These are phyloP conservation scores for Pestalotiopsis sp. DNA, from an alignment of 2,329 filamentous ascomycete species.

Conservation along the genomic window DNA sequence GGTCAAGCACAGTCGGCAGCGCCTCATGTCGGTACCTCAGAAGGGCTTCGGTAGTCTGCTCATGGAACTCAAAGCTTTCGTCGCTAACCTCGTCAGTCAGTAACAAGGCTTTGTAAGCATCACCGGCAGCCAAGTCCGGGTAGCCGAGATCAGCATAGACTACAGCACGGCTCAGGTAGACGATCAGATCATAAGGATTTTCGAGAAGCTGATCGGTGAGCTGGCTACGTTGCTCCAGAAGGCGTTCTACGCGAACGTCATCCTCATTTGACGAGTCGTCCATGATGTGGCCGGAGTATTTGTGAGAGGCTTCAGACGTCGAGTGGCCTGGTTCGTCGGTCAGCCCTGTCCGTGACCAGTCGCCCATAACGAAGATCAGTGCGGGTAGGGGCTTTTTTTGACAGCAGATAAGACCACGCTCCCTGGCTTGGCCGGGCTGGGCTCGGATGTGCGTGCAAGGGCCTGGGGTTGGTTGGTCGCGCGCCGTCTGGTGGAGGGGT, in stretches of 20 bases:
- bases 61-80: constrained; percentile 81
- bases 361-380: not conserved
- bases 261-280: constrained; percentile 33
- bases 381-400: not conserved
- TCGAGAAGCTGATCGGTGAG: constrained; percentile 55
- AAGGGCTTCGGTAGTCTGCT: constrained; percentile 59
- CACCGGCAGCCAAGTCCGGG: constrained; percentile 84
- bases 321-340: not conserved
- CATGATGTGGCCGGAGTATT: constrained; percentile 15
- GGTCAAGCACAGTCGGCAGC: constrained; percentile 45
- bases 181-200: constrained; percentile 60
- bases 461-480: not conserved
- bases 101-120: constrained; percentile 88
- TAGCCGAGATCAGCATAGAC: constrained; percentile 77
- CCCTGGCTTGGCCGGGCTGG: not conserved
- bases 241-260: constrained; percentile 39
- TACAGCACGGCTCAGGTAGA: constrained; percentile 69
- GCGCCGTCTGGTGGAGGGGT: not conserved
- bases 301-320: not conserved
- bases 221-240: constrained; percentile 55
- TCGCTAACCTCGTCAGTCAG: constrained; percentile 79
- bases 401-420: not conserved
- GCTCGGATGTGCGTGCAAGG: not conserved
- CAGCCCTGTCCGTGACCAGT: not conserved
- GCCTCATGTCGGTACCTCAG: constrained; percentile 35